Percentiles rank a stretch among this genome's conserved stretches.
phyloP scores from a whole-genome alignment of 257 asterid genomes.

The Handroanthus guayacan region DNA sequence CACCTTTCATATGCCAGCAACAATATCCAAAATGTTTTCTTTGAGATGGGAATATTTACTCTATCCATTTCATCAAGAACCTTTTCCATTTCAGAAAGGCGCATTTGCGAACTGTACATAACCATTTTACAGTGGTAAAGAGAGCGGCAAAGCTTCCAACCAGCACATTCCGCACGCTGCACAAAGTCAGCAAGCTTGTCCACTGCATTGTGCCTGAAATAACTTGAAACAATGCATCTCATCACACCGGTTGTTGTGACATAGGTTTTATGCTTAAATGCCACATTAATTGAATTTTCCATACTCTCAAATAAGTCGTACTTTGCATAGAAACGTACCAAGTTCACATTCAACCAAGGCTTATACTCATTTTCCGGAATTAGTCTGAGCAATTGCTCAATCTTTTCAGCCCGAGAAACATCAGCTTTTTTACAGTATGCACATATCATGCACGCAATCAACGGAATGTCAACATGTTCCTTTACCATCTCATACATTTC shows the following conservation, averaged over 20 bases:
- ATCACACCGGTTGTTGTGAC: conserved; percentile 51
- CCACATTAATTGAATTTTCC: conserved; percentile 69
- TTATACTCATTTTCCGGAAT: conserved; percentile 67
- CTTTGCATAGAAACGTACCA: conserved; percentile 78
- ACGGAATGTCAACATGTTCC: conserved; percentile 48
- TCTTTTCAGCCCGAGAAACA: conserved; percentile 58
- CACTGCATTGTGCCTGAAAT: conserved; percentile 74
- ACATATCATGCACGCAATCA: conserved; percentile 70
- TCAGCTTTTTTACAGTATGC: conserved; percentile 75
- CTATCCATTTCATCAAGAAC: conserved; percentile 77
- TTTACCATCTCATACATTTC: conserved; percentile 61
- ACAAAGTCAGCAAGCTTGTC: conserved; percentile 76
- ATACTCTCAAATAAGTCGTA: conserved; percentile 69
- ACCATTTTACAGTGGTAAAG: conserved; percentile 91
- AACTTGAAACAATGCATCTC: conserved; percentile 68
- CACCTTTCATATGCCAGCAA: conserved; percentile 52
- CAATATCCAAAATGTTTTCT: conserved; percentile 75
- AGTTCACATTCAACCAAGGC: conserved; percentile 70
- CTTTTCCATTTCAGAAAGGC: conserved; percentile 83
- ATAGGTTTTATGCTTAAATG: conserved; percentile 58
- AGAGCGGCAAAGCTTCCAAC: conserved; percentile 78
- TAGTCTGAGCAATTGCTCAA: conserved; percentile 59
- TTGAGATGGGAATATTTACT: conserved; percentile 54
- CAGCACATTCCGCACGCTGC: conserved; percentile 66
- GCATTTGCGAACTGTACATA: conserved; percentile 69